Evolutionary conservation across 2,329 filamentous ascomycete genomes (phyloP), one percentile per base, ranked within the genome.

Genomic region (Pseudogymnoascus sp.): DNA sequence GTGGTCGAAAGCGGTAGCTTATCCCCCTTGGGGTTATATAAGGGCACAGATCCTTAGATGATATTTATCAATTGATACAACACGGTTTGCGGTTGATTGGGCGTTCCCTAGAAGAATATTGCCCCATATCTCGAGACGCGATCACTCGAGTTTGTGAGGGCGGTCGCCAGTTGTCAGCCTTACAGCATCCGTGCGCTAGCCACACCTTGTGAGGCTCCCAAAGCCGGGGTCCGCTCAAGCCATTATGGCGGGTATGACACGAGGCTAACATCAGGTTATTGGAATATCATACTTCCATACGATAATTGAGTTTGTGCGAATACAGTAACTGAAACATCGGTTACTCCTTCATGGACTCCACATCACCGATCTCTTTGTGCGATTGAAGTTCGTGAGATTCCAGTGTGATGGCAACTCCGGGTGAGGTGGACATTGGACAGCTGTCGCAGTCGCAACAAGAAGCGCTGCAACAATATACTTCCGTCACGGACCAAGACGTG

Each of bases 401-500:
- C 11, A n/a, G 28, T 56, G 49, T 36, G 16, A 79, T 82, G 75
- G 76, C 79, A 67, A 73, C 73, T 66, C 76, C 76, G 64, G 67
- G 71, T 42, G 81, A 81, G 63, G 70, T 83, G 64, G 86, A 90
- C 74, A 80, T 89, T 70, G 82, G 82, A 70, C 82, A 87, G 75
- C 87, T 97, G 72, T 89, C 88, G 60, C 78, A 87, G 66, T 84
- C 84, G 68, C 92, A 97, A 79, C 91, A 91, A 75, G 84, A 88
- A 61, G 89, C 91, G 56, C 84, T 99, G 25, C 88, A 96, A 70
- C 93, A 96, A 72, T 96, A 92, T 76, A 91, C 88, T 14, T 84
- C 89, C 61, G 89, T 99, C 60, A 97, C 95, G 25, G 87, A 93
- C 69, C 92, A 97, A 75, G 88, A 91, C 21, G 75, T 86, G 49